These are phyloP conservation scores for fission yeast (Schizosaccharomyces pombe) DNA, from an alignment of 805 yeast genomes.

Conservation along the genomic window DNA sequence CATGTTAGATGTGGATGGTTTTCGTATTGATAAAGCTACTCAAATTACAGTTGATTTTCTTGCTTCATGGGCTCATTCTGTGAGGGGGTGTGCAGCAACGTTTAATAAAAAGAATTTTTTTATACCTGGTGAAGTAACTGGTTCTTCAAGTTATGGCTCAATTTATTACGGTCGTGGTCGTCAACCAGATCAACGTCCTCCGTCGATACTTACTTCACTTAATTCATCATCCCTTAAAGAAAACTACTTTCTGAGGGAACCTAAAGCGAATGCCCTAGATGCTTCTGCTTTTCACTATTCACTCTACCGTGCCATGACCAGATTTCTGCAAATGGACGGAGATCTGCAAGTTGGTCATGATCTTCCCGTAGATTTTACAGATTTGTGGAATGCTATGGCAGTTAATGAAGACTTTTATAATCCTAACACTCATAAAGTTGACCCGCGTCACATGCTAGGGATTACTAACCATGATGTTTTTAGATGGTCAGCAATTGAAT, in stretches of 20 bases:
- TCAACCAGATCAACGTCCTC: slow-evolving; percentile 4
- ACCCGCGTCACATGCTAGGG: slow-evolving; percentile 1
- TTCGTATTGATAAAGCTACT: slow-evolving; percentile 4
- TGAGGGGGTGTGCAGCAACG: neutral
- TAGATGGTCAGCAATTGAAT: neutral
- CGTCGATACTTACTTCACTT: neutral
- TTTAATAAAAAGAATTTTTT: slow-evolving; percentile 1
- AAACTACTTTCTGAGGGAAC: neutral
- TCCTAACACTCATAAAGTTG: neutral
- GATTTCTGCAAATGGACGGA: slow-evolving; percentile 3
- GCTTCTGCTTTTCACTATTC: slow-evolving; percentile 4
- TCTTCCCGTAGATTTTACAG: neutral
- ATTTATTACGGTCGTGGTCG: slow-evolving; percentile 4
- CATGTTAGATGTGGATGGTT: neutral
- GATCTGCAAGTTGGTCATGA: neutral
- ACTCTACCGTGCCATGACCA: neutral
- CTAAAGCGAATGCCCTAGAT: neutral
- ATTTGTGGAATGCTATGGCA: neutral
- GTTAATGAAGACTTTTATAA: neutral
- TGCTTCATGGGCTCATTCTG: neutral
- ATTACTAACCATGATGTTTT: slow-evolving; percentile 2
- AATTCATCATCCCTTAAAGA: neutral
- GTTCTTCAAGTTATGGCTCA: neutral
- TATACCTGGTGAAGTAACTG: slow-evolving; percentile 3
- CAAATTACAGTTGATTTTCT: slow-evolving; percentile 1